Evolutionary conservation across 768 basidiomycete species (phyloP), one percentile per base, ranked within the genome.

Genomic region (Asterophora parasitica): DNA sequence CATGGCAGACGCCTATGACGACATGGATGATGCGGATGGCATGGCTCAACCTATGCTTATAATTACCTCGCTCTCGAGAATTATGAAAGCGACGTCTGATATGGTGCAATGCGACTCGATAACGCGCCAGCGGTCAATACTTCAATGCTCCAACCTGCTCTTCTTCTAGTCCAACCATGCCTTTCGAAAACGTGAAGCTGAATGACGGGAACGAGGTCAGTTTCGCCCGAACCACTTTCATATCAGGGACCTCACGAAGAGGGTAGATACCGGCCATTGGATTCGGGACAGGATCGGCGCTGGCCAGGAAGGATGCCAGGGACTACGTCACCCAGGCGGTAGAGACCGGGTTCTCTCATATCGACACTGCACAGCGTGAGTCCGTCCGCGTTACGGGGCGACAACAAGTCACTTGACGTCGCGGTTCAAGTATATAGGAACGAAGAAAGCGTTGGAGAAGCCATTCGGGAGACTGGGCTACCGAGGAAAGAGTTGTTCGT

Each of bases 401-500:
- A 5, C 5, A 26, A 38, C 11, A 20, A 5, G 16, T 20, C 20
- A 26, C 17, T 19, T 12, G 12, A 10, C 55, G 53, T 54, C 69
- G 34, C 23, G 23, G 23, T 23, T 13, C 66, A 65, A 67, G 77
- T 62, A 32, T 74, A 74, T 46, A 44, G 58, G 19, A 67, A 65
- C 13, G 67, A 68, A 60, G 61, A 61, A 11, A 67, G 67, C 39
- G 68, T 72, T 30, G 71, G 71, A 2, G 50, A 57, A 31, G 73
- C 72, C 19, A 70, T 78, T 41, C 62, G 62, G n/a, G 71, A 78
- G 49, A 75, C 71, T 33, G 77, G 76, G 0, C 52, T 79, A 4
- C 49, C 56, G 27, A 71, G 78, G 31, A 62, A 67, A 15, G 67
- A 77, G 1, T 42, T 81, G 5, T 82, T 65, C 48, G 61, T 82